Conservation (phyloP, 1,284 basidiomycete species). For the Apiotrichum montevideense region DNA sequence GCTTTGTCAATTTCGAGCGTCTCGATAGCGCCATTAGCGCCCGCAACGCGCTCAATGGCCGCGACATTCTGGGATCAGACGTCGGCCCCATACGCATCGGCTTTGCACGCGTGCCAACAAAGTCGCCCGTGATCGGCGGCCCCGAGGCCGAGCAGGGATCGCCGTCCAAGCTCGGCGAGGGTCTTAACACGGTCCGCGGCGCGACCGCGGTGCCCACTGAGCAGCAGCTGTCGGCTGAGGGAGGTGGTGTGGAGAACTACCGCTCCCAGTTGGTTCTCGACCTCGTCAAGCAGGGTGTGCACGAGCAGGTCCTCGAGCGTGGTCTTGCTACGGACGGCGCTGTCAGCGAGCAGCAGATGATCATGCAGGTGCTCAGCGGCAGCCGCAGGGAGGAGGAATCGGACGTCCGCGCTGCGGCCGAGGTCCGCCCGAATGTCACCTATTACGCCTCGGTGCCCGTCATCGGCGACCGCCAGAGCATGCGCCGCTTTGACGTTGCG, state of each 20-base stretch:
- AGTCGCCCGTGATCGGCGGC: constrained; percentile 47
- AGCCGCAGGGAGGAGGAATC: constrained; percentile 70
- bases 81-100: constrained; percentile 94
- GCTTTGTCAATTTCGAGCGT: constrained; percentile 87
- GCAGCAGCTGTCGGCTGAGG: constrained; percentile 68
- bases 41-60: constrained; percentile 86
- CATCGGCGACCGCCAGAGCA: constrained; percentile 69
- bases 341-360: constrained; percentile 86
- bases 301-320: constrained; percentile 52
- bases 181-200: constrained; percentile 62
- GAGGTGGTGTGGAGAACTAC: constrained; percentile 87
- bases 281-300: constrained; percentile 78
- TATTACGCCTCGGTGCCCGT: constrained; percentile 90
- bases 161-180: constrained; percentile 58
- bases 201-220: constrained; percentile 81
- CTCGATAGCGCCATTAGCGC: constrained; percentile 93
- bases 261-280: constrained; percentile 83
- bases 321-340: constrained; percentile 50
- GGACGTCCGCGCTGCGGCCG: constrained; percentile 71
- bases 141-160: constrained; percentile 24
- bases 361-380: constrained; percentile 82
- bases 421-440: constrained; percentile 46
- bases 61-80: constrained; percentile 89
- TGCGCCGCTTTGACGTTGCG: constrained; percentile 83
- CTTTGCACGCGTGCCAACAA: constrained; percentile 90